phyloP scores from a whole-genome alignment of 208 protist genomes.

The Angomonas deanei region DNA sequence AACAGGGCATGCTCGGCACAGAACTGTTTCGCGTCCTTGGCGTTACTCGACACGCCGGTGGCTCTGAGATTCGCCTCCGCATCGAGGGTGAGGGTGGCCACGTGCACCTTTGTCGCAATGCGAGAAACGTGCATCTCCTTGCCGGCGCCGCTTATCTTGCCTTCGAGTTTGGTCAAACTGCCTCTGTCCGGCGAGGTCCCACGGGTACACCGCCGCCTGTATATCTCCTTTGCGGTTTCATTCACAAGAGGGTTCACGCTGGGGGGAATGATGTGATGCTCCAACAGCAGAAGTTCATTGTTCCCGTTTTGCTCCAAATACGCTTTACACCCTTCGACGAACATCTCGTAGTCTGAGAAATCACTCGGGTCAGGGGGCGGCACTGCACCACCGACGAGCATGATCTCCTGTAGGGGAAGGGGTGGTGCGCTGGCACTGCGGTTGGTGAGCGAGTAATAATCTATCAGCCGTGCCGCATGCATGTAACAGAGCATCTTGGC shows the following conservation, averaged over 20 bases:
- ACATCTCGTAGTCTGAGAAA: not conserved
- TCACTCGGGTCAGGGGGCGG: not conserved
- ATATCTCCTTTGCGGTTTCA: not conserved
- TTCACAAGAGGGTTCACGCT: not conserved
- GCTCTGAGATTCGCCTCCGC: conserved; percentile 23
- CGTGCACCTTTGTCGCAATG: conserved; percentile 24
- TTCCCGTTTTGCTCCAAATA: not conserved
- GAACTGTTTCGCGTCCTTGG: conserved; percentile 46
- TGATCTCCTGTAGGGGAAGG: conserved; percentile 6
- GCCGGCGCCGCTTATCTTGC: conserved; percentile 22
- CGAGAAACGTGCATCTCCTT: conserved; percentile 28
- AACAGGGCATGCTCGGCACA: conserved; percentile 64
- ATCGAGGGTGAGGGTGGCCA: conserved; percentile 49
- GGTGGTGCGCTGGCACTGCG: not conserved
- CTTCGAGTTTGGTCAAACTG: conserved; percentile 45
- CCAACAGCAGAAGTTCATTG: not conserved
- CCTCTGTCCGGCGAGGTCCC: conserved; percentile 1
- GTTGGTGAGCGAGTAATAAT: conserved; percentile 35
- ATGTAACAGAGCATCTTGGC: conserved; percentile 63
- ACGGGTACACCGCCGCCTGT: not conserved
- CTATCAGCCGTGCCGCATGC: conserved; percentile 65
- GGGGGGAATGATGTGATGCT: conserved; percentile 1
- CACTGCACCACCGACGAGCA: not conserved
- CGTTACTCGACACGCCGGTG: conserved; percentile 33
- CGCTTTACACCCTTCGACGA: not conserved